Evolutionary conservation across 208 protist genomes (phyloP).

Genomic region (Trypanosoma melophagium): DNA sequence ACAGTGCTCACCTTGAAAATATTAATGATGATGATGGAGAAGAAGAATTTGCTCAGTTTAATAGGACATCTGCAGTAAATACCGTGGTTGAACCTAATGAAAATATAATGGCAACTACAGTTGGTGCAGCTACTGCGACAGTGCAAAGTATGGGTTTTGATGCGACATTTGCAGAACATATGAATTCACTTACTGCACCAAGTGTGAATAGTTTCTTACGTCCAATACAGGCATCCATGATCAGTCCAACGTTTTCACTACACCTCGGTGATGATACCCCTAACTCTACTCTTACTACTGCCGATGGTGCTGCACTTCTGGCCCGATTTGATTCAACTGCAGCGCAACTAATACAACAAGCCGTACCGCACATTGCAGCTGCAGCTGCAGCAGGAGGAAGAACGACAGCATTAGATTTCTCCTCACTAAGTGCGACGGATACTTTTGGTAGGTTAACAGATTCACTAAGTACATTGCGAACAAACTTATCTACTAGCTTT

Average conservation of each 20-base stretch:
- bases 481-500: background rate
- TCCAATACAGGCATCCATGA: background rate
- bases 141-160: background rate
- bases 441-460: slow-evolving; percentile 7
- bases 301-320: background rate
- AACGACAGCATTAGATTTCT: background rate
- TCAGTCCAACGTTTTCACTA: background rate
- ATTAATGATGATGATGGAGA: background rate
- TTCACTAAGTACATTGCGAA: background rate
- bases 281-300: background rate
- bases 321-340: background rate
- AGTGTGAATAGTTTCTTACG: background rate
- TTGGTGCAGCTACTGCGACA: background rate
- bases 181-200: background rate
- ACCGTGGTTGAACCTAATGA: background rate
- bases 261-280: background rate
- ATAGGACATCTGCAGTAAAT: background rate
- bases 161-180: background rate
- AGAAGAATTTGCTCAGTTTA: slow-evolving; percentile 7
- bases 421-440: background rate
- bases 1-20: background rate
- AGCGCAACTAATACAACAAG: background rate
- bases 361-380: background rate
- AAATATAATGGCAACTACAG: background rate
- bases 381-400: background rate